Evolutionary conservation across 306 rosid genomes (phyloP), one percentile per base, ranked within the genome.

Genomic region (Cercis canadensis): DNA sequence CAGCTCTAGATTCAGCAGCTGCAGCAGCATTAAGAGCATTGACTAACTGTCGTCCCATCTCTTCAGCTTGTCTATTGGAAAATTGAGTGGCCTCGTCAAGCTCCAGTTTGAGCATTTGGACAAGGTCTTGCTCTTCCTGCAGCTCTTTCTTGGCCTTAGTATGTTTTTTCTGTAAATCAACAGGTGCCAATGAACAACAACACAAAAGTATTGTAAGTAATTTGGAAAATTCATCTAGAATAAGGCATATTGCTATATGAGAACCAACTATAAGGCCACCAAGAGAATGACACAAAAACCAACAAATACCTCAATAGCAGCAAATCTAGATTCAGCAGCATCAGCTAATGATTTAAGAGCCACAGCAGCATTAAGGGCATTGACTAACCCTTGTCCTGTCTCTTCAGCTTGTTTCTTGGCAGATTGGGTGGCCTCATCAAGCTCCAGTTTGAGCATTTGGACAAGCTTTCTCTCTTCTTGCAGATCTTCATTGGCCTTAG

Each of bases 251-350:
- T 58, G 18, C 34, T 39, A 0, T 4, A 39, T 33, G 33, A 39
- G 50, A 29, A 0, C 1, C 43, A 37, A 5, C 7, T 8, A 37
- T 37, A 37, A 37, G 8, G 8, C 8, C 43, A 37, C 7, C 7
- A 8, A 60, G 50, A 39, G 33, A 6, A 15, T 37, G 51, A 46
- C 57, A 57, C 16, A 54, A 53, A 59, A 21, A 24, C 16, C 18
- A 54, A 32, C 5, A 57, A 18, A 65, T 78, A 78, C 78, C 78
- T 78, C 70, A 50, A 4, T 7, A 67, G 36, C 15, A 13, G 41
- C 11, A 75, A 11, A 37, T 17, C 62, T 59, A 17, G 57, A 51
- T 41, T 75, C 58, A 67, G 12, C 36, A 24, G 29, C 1, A 24
- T 24, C 29, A 24, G 29, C 3, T 24, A 24, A 24, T 24, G 29